phyloP scores from a whole-genome alignment of 2,329 filamentous ascomycete species.

The Dothiorella sarmentorum region DNA sequence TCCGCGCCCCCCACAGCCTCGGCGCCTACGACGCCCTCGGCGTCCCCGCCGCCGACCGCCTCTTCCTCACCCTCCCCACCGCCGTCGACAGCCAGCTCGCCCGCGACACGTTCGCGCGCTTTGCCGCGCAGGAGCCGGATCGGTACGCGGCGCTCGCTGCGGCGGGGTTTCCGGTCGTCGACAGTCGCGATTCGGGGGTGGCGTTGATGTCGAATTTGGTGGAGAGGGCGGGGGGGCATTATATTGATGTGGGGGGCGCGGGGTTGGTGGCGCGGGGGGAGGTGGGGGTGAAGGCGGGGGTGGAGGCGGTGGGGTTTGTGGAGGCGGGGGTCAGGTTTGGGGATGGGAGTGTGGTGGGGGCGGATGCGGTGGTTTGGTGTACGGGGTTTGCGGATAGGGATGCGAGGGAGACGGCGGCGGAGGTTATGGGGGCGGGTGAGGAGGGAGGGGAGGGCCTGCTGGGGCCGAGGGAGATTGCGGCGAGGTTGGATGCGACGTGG shows the following conservation, averaged over 20 bases:
- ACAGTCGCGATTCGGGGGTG: conserved; percentile 26
- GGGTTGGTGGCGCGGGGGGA: conserved; percentile 39
- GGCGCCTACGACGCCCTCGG: conserved; percentile 26
- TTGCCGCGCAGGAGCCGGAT: conserved; percentile 35
- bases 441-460: conserved; percentile 19
- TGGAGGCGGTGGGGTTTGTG: conserved; percentile 36
- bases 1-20: conserved; percentile 26
- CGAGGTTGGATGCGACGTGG: conserved; percentile 39
- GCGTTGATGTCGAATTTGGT: conserved; percentile 27
- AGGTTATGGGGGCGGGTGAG: conserved; percentile 24
- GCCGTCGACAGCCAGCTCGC: conserved; percentile 21
- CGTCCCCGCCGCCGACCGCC: conserved; percentile 29
- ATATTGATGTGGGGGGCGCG: conserved; percentile 47
- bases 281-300: conserved; percentile 32
- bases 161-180: conserved; percentile 43
- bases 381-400: conserved; percentile 47
- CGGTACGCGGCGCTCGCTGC: conserved; percentile 40
- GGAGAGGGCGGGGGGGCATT: conserved; percentile 46
- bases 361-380: conserved; percentile 47
- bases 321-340: conserved; percentile 41
- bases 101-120: conserved; percentile 25
- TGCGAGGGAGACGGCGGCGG: conserved; percentile 24
- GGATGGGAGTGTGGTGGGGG: conserved; percentile 42
- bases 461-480: conserved; percentile 29
- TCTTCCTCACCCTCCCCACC: background rate